A percentile compares a stretch with the other conserved stretches of the same genome.
These are phyloP conservation scores for Naematelia encephala DNA, from an alignment of 768 basidiomycete genomes.

Conservation along the genomic window DNA sequence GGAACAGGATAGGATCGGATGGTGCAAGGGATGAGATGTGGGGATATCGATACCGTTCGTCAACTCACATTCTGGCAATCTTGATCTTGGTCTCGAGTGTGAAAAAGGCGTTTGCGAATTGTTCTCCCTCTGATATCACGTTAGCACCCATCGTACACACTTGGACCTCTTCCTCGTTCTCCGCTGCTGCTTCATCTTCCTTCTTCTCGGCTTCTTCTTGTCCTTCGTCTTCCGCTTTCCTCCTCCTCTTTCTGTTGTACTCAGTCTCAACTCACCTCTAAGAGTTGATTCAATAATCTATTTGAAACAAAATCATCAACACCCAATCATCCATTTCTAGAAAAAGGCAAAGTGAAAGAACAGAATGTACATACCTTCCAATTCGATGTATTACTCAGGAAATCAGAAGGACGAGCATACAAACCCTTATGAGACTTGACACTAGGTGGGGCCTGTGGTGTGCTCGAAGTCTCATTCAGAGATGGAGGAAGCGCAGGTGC, in stretches of 20 bases:
- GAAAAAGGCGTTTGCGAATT: conserved; percentile 99
- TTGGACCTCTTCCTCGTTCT: too few species aligned
- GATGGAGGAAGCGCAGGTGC: conserved; percentile 23
- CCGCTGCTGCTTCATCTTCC: too few species aligned
- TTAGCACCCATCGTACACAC: too few species aligned
- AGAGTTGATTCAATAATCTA: conserved; percentile 92
- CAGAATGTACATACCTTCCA: conserved; percentile 40
- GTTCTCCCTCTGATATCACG: conserved; percentile 78
- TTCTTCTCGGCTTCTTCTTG: too few species aligned
- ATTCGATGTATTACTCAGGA: conserved; percentile 69
- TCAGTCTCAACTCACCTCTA: conserved; percentile 61
- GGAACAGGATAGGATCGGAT: neutral
- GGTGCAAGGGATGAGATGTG: neutral
- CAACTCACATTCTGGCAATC: conserved; percentile 75
- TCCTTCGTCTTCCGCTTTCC: too few species aligned
- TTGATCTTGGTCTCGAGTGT: conserved; percentile 99
- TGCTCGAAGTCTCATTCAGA: conserved; percentile 28
- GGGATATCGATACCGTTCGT: neutral
- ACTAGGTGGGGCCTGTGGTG: conserved; percentile 33
- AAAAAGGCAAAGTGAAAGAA: neutral
- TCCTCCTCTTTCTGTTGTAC: too few species aligned
- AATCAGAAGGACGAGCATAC: conserved; percentile 87
- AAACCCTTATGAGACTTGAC: conserved; percentile 59
- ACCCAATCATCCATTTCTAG: neutral
- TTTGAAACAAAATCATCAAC: neutral